Conservation (phyloP, 495 filamentous ascomycete genomes). For the Trichodelitschia bisporula region DNA sequence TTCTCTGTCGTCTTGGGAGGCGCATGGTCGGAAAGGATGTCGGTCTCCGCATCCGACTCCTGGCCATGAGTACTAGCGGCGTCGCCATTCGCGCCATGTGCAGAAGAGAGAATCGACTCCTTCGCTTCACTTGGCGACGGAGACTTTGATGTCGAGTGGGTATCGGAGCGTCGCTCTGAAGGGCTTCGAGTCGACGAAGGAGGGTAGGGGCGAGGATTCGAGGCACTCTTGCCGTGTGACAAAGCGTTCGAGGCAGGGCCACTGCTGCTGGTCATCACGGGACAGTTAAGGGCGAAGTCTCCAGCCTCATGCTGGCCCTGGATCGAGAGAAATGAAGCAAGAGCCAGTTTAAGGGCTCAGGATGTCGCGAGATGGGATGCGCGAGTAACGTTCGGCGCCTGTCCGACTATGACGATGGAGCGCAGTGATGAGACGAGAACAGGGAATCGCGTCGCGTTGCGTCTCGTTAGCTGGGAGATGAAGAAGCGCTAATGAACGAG, state of each 20-base stretch:
- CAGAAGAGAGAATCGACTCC: not conserved
- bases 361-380: not conserved
- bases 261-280: not conserved
- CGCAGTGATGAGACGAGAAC: not conserved
- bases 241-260: not conserved
- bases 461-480: no score
- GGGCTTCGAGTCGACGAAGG: not conserved
- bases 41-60: constrained; percentile 13
- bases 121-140: not conserved
- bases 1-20: not conserved
- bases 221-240: not conserved
- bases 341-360: not conserved
- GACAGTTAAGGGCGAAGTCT: not conserved
- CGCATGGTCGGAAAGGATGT: constrained; percentile 6
- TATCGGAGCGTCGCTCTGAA: no score
- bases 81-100: constrained; percentile 6
- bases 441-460: not conserved
- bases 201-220: not conserved
- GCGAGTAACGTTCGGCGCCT: no score
- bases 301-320: not conserved
- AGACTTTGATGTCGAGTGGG: not conserved
- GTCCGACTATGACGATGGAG: not conserved
- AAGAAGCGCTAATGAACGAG: no score
- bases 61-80: constrained; percentile 4
- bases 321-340: not conserved